These are phyloP conservation scores for Penicillium coffeae DNA, from an alignment of 495 filamentous ascomycete species.

Conservation along the genomic window DNA sequence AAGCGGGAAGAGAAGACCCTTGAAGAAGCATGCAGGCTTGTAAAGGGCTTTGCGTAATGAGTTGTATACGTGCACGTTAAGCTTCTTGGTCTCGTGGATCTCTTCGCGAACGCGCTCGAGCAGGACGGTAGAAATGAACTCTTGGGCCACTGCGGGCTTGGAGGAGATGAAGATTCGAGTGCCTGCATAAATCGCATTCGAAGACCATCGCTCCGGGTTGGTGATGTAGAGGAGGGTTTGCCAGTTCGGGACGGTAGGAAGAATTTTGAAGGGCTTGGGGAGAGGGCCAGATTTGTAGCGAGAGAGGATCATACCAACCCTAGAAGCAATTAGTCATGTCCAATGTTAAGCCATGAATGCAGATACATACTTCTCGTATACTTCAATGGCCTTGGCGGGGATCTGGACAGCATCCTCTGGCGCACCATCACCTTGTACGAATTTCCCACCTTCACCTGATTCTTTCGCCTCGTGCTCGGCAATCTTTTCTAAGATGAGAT, in stretches of 20 bases:
- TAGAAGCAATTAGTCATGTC: conserved; percentile 44
- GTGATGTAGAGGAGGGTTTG: conserved; percentile 81
- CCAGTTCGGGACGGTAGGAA: conserved; percentile 88
- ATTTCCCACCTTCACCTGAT: conserved; percentile 33
- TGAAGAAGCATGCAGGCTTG: conserved; percentile 96
- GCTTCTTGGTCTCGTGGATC: conserved; percentile 78
- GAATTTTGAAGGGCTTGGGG: conserved; percentile 95
- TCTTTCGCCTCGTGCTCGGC: conserved; percentile 79
- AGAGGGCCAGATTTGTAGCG: conserved; percentile 92
- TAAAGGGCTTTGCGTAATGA: conserved; percentile 89
- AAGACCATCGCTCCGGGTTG: conserved; percentile 78
- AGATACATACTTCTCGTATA: conserved; percentile 73
- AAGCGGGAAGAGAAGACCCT: conserved; percentile 90
- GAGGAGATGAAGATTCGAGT: conserved; percentile 85
- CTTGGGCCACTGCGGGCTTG: conserved; percentile 70
- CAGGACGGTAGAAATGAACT: conserved; percentile 75
- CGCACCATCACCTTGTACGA: conserved; percentile 45
- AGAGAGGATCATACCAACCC: conserved; percentile 81
- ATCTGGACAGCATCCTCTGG: conserved; percentile 79
- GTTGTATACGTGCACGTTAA: conserved; percentile 94
- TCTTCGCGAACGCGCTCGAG: conserved; percentile 87
- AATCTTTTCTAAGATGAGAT: conserved; percentile 90
- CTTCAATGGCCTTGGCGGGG: conserved; percentile 87
- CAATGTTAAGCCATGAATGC: not conserved
- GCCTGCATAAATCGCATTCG: conserved; percentile 80